These are phyloP conservation scores for Tylopilus cervinicoccineus DNA, from an alignment of 768 basidiomycete species.

Conservation along the genomic window DNA sequence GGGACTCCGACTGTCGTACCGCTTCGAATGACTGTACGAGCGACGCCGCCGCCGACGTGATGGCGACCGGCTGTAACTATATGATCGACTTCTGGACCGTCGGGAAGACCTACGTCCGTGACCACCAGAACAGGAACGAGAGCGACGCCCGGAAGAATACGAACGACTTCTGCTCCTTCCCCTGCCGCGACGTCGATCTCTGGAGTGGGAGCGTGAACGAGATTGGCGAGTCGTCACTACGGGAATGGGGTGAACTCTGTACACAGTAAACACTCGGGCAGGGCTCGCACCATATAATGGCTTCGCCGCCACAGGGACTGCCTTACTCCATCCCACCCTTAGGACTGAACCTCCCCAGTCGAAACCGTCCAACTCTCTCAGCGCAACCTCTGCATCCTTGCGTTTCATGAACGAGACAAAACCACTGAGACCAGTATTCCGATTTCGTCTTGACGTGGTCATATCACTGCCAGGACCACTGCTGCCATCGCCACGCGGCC, in stretches of 20 bases:
- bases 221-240: conserved; percentile 26
- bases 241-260: not conserved
- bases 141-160: conserved; percentile 22
- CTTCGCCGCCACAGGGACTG: conserved; percentile 79
- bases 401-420: conserved; percentile 98
- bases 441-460: conserved; percentile 63
- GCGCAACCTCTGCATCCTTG: conserved; percentile 82
- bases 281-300: conserved; percentile 68
- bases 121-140: conserved; percentile 32
- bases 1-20: conserved; percentile 43
- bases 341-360: conserved; percentile 92
- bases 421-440: conserved; percentile 80
- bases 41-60: conserved; percentile 38
- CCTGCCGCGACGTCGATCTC: conserved; percentile 25
- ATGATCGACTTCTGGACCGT: conserved; percentile 26
- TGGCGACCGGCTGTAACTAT: conserved; percentile 35
- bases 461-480: conserved; percentile 71
- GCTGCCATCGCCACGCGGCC: conserved; percentile 83
- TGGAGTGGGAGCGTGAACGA: conserved; percentile 33
- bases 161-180: conserved; percentile 27
- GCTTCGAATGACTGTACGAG: conserved; percentile 49
- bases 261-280: not conserved
- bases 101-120: conserved; percentile 23
- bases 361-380: conserved; percentile 87
- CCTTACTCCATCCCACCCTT: conserved; percentile 96